Conservation (phyloP, 1,139 yeast species). For the Zhuliangozyma parablackwelliae region DNA sequence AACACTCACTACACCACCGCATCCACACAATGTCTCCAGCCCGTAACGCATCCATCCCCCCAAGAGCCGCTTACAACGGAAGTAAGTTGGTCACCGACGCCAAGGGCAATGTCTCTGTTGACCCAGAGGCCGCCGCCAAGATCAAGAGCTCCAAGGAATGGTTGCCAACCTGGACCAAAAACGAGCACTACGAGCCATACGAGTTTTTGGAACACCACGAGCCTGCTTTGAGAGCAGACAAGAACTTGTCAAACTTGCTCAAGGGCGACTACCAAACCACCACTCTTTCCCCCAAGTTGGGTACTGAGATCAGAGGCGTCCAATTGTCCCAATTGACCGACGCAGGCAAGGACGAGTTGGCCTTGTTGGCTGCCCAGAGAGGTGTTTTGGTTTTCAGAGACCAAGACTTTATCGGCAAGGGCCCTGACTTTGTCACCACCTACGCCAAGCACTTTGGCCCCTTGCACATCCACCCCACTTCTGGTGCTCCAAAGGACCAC, state of each 20-base stretch:
- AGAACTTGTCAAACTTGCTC: slow-evolving; percentile 48
- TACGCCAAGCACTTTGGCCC: slow-evolving; percentile 64
- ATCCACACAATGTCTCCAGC: no score
- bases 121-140: slow-evolving; percentile 9
- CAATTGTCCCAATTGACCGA: slow-evolving; percentile 52
- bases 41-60: not conserved
- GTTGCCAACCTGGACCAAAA: slow-evolving; percentile 49
- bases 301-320: slow-evolving; percentile 57
- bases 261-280: slow-evolving; percentile 29
- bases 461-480: slow-evolving; percentile 69
- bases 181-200: slow-evolving; percentile 40
- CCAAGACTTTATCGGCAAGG: slow-evolving; percentile 57
- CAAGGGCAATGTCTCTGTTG: slow-evolving; percentile 21
- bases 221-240: slow-evolving; percentile 55
- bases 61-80: slow-evolving; percentile 9
- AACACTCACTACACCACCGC: no score
- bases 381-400: slow-evolving; percentile 67
- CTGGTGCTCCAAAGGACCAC: slow-evolving; percentile 58
- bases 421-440: slow-evolving; percentile 50
- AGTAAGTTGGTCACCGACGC: slow-evolving; percentile 12
- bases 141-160: slow-evolving; percentile 21
- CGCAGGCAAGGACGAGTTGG: slow-evolving; percentile 59
- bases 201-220: slow-evolving; percentile 48
- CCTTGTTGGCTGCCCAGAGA: slow-evolving; percentile 58
- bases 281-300: slow-evolving; percentile 59